phyloP scores from a whole-genome alignment of 2,329 filamentous ascomycete genomes.

The Fonsecaea multimorphosa region DNA sequence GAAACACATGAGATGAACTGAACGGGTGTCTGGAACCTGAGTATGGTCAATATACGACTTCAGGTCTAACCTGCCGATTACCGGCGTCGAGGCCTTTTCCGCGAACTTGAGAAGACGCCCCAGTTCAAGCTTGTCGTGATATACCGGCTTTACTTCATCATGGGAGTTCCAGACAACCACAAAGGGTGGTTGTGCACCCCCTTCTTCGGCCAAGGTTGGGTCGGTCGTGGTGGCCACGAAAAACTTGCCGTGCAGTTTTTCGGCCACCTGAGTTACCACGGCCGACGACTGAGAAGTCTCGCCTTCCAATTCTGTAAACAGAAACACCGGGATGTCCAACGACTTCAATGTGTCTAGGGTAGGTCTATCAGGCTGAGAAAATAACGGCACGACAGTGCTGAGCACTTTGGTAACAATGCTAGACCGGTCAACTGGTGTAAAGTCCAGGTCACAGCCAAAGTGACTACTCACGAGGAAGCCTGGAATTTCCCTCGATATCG shows the following conservation, averaged over 20 bases:
- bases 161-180: not conserved
- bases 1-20: not conserved
- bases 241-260: not conserved
- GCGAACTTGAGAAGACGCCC: slow-evolving; percentile 3
- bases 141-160: not conserved
- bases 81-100: not conserved
- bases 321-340: slow-evolving; percentile 2
- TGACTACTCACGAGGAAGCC: slow-evolving; percentile 4
- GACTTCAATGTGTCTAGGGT: not conserved
- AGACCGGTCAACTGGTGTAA: not conserved
- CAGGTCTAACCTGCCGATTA: slow-evolving; percentile 1
- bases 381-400: not conserved
- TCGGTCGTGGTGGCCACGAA: not conserved
- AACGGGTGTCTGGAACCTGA: not conserved
- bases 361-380: not conserved
- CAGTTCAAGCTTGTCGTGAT: not conserved
- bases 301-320: not conserved
- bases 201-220: not conserved
- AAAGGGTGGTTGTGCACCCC: not conserved
- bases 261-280: slow-evolving; percentile 1
- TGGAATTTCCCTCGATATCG: slow-evolving; percentile 4
- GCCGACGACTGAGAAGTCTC: not conserved
- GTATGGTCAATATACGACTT: not conserved
- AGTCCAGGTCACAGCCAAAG: not conserved
- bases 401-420: slow-evolving; percentile 7